Percentiles rank a stretch among this genome's conserved stretches.
These are phyloP conservation scores for Cornus kousa DNA, from an alignment of 148 eudicot genomes.

Conservation along the genomic window DNA sequence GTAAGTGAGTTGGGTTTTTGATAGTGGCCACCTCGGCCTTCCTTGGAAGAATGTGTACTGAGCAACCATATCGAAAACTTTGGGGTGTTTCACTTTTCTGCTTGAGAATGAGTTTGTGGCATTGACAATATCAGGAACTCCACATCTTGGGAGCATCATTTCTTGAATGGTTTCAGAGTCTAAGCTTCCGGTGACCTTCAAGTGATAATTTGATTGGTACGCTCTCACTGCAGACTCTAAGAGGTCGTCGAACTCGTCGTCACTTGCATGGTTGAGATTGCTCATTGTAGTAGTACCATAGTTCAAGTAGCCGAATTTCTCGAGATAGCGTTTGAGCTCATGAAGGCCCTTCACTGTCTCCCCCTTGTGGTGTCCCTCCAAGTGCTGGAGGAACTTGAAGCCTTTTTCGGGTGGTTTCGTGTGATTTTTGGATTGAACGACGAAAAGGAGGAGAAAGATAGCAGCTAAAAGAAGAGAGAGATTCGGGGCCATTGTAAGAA, in stretches of 20 bases:
- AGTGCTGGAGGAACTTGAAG: background rate
- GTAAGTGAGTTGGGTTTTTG: background rate
- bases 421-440: background rate
- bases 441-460: background rate
- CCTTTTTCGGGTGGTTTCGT: background rate
- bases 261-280: background rate
- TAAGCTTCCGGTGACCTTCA: background rate
- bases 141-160: constrained; percentile 1
- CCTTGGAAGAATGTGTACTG: background rate
- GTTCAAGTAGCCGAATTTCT: background rate
- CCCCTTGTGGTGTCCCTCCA: background rate
- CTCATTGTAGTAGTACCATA: background rate
- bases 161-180: background rate
- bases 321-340: background rate
- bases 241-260: background rate
- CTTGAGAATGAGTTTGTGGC: too few relatives aligned
- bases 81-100: too few relatives aligned
- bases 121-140: background rate
- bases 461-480: background rate
- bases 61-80: too few relatives aligned
- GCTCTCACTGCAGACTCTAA: background rate
- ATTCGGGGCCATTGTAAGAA: background rate
- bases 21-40: background rate
- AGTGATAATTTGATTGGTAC: background rate
- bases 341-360: background rate